A percentile compares a stretch with the other conserved stretches of the same genome.
Evolutionary conservation across 2,329 filamentous ascomycete species (phyloP).

Genomic region (Aspergillus fructus): DNA sequence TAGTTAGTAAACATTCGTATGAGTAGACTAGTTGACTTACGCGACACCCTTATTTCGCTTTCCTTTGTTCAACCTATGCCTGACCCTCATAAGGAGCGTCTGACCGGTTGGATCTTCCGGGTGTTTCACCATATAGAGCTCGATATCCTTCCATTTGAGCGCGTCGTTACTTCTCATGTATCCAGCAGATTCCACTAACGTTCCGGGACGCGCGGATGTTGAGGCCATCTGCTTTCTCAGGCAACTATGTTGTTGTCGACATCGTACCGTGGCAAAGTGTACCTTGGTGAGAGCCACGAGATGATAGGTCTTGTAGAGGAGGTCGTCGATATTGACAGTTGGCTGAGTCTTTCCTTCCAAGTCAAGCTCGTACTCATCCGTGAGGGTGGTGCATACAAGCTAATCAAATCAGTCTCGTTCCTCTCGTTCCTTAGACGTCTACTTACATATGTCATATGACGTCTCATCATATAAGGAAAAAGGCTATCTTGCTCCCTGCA

Average conservation of each 20-base stretch:
- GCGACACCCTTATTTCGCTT: conserved; percentile 20
- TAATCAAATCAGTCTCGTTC: background rate
- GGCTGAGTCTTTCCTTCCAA: background rate
- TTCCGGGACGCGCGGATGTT: background rate
- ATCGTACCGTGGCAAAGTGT: background rate
- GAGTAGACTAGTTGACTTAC: conserved; percentile 11
- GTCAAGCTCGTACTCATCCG: background rate
- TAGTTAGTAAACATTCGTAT: conserved; percentile 11
- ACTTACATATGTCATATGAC: background rate
- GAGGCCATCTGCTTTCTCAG: background rate
- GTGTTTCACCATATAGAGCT: conserved; percentile 24
- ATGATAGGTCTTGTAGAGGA: background rate
- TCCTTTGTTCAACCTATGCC: conserved; percentile 22
- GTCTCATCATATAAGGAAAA: background rate
- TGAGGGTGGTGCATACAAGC: background rate
- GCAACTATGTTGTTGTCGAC: background rate
- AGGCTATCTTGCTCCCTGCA: background rate
- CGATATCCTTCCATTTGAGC: conserved; percentile 25
- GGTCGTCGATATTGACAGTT: background rate
- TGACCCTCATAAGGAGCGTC: conserved; percentile 20
- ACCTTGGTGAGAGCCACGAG: background rate
- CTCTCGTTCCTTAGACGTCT: background rate
- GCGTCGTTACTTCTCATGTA: conserved; percentile 19
- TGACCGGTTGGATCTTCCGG: conserved; percentile 18
- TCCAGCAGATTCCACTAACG: background rate